Conservation (phyloP, 2,329 filamentous ascomycete species). For the Periconia sp. region DNA sequence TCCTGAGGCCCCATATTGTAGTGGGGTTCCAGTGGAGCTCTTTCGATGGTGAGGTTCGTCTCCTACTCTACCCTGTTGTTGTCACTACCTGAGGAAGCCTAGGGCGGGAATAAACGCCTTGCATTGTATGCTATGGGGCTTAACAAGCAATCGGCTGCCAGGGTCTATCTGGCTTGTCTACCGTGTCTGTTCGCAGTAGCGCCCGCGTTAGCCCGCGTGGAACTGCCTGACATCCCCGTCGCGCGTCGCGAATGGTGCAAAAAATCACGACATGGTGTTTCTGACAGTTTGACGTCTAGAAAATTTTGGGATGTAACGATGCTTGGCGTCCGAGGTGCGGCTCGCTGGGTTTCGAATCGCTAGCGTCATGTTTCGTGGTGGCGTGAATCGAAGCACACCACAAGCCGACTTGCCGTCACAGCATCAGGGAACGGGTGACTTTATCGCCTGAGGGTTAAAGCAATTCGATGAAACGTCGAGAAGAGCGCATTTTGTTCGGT, state of each 20-base stretch:
- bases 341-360: constrained; percentile 6
- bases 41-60: constrained; percentile 3
- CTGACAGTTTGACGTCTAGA: constrained; percentile 1
- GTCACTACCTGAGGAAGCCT: not conserved
- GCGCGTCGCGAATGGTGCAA: not conserved
- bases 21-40: constrained; percentile 4
- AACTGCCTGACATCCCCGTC: not conserved
- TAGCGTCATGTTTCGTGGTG: constrained; percentile 9
- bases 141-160: constrained; percentile 1
- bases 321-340: constrained; percentile 5
- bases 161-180: not conserved
- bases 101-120: not conserved
- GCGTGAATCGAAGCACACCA: not conserved
- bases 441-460: not conserved
- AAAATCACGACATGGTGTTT: constrained; percentile 3
- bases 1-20: constrained; percentile 3
- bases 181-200: not conserved
- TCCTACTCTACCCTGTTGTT: not conserved
- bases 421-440: not conserved
- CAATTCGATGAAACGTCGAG: not conserved
- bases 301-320: not conserved
- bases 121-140: not conserved
- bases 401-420: not conserved
- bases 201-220: constrained; percentile 1
- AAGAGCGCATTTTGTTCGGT: not conserved